These are phyloP conservation scores for Euphrasia arctica DNA, from an alignment of 305 asterid genomes.

Conservation along the genomic window DNA sequence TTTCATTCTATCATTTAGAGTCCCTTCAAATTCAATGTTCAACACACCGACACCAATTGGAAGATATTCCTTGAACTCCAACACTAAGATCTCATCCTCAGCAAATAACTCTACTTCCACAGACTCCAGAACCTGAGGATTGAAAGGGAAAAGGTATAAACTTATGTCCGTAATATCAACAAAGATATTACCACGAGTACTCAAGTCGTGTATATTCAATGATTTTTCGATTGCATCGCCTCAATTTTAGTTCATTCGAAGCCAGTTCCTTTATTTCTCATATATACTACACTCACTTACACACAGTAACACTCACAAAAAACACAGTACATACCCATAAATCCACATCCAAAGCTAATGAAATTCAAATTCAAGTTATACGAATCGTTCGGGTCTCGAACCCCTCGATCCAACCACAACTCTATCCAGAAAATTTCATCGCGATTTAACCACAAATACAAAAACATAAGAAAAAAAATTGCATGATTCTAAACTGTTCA, in stretches of 20 bases:
- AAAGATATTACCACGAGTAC: not conserved
- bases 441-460: not conserved
- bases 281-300: no score
- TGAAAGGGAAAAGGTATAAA: constrained; percentile 6
- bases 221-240: no score
- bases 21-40: constrained; percentile 72
- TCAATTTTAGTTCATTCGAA: no score
- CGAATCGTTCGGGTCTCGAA: not conserved
- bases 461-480: no score
- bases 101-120: constrained; percentile 52
- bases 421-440: not conserved
- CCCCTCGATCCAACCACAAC: not conserved
- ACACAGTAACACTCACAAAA: no score
- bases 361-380: not conserved
- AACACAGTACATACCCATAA: not conserved
- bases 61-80: constrained; percentile 70
- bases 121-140: constrained; percentile 57
- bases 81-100: constrained; percentile 76
- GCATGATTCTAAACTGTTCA: no score
- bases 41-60: constrained; percentile 67
- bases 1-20: constrained; percentile 91
- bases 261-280: no score
- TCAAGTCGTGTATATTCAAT: no score
- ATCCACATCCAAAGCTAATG: not conserved
- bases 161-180: not conserved